phyloP scores from a whole-genome alignment of 768 basidiomycete genomes.

The Amanita muscaria region DNA sequence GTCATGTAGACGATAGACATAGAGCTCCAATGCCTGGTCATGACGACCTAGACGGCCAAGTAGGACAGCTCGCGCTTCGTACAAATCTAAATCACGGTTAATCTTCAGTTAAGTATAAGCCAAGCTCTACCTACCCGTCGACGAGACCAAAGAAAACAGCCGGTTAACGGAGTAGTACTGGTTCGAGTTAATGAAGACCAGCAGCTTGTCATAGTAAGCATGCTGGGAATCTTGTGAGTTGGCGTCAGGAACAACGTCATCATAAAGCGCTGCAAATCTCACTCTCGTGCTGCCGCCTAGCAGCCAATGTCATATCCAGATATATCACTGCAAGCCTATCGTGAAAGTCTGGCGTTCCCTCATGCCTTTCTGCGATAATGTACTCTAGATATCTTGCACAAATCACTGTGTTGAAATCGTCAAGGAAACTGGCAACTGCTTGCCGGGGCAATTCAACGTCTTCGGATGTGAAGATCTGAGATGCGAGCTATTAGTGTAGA shows the following conservation, averaged over 20 bases:
- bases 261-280: neutral
- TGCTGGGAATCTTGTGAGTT: conserved; percentile 33
- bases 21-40: conserved; percentile 90
- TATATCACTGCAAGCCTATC: conserved; percentile 88
- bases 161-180: conserved; percentile 67
- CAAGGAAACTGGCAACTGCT: conserved; percentile 70
- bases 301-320: conserved; percentile 52
- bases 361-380: conserved; percentile 66
- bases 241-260: neutral
- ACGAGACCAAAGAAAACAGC: conserved; percentile 70
- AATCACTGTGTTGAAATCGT: conserved; percentile 56
- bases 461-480: conserved; percentile 90
- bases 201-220: conserved; percentile 57
- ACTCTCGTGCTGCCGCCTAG: conserved; percentile 49
- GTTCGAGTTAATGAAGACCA: conserved; percentile 69
- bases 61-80: conserved; percentile 86
- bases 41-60: conserved; percentile 86
- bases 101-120: neutral
- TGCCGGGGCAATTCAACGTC: conserved; percentile 83
- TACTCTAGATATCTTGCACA: conserved; percentile 81
- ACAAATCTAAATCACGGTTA: conserved; percentile 49
- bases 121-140: conserved; percentile 49
- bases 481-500: neutral
- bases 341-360: conserved; percentile 63
- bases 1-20: conserved; percentile 81